Evolutionary conservation across 768 basidiomycete genomes (phyloP), one percentile per base, ranked within the genome.

Genomic region (Boletus vermiculosoides): DNA sequence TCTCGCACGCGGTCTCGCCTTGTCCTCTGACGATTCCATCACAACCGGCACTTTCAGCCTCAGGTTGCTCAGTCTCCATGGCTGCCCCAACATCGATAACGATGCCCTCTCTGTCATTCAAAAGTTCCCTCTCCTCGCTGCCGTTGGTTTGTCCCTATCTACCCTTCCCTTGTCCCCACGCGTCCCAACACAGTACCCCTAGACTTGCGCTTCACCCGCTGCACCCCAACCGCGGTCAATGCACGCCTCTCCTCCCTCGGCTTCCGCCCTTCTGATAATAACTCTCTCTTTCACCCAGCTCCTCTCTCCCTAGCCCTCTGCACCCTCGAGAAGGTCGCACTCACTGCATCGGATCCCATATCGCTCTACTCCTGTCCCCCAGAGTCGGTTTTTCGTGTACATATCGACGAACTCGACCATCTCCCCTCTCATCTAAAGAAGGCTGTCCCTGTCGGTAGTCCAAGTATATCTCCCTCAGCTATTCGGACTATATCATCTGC

Each of bases 41-140:
- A 54, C 59, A 33, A 56, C 56, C 18, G 87, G 84, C 1, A 80
- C 83, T 2, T 85, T 83, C 80, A 71, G 74, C 6, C 76, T 90
- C 22, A 77, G 87, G 39, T 73, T 90, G 12, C 77, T 89, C 47
- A 71, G 76, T 48, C 75, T 90, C 10, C 71, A 79, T 52, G 74
- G 81, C 59, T 90, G 87, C 67, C 70, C 63, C 30, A 71, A 73
- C 22, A 72, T 90, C 56, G 75, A 78, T 20, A 66, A 82, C 61
- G 61, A 72, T 2, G 76, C 79, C 3, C 76, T 81, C 55, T 54
- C 69, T 2, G 60, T 71, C 33, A 71, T 90, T 0, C 37, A 57
- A 44, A 71, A 66, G 22, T 85, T 90, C 56, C 81, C 82, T 20
- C 76, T 88, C 36, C 80, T 90, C 28, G 80, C 80, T 28, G 80